Evolutionary conservation across 345 rosid species (phyloP).

Genomic region (Toxicodendron radicans): DNA sequence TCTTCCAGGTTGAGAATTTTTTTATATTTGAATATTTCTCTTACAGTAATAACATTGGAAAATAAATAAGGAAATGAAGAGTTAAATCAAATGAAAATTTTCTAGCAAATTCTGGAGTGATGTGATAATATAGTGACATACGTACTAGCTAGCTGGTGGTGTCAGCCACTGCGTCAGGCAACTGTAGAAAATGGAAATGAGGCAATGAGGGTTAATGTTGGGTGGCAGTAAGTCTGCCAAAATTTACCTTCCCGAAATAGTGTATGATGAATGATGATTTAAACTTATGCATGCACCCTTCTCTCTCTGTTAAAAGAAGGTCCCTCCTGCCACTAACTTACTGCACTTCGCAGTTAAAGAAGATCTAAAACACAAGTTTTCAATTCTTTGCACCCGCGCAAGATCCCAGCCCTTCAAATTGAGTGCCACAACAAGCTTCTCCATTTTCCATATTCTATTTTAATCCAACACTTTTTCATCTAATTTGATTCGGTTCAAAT

Average conservation of each 20-base stretch:
- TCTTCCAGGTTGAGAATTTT: no score
- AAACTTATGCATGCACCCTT: constrained; percentile 9
- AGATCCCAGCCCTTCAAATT: no score
- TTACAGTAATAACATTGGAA: no score
- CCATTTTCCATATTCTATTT: no score
- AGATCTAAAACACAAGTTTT: no score
- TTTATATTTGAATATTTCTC: no score
- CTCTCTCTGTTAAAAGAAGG: constrained; percentile 6
- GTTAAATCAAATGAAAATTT: neutral
- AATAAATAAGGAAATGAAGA: neutral
- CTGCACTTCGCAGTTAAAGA: no score
- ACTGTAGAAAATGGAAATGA: neutral
- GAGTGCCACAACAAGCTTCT: no score
- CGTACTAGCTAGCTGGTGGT: neutral
- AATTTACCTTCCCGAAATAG: constrained; percentile 28
- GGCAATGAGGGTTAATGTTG: constrained; percentile 14
- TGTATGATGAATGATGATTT: neutral
- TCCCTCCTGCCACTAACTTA: no score
- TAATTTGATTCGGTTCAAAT: no score
- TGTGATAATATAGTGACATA: neutral
- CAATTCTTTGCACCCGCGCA: no score
- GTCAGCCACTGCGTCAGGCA: neutral
- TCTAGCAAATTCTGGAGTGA: neutral
- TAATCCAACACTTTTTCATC: no score
- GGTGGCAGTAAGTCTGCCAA: constrained; percentile 12